Evolutionary conservation across 2,329 filamentous ascomycete species (phyloP).

Genomic region (Sphaceloma murrayae): DNA sequence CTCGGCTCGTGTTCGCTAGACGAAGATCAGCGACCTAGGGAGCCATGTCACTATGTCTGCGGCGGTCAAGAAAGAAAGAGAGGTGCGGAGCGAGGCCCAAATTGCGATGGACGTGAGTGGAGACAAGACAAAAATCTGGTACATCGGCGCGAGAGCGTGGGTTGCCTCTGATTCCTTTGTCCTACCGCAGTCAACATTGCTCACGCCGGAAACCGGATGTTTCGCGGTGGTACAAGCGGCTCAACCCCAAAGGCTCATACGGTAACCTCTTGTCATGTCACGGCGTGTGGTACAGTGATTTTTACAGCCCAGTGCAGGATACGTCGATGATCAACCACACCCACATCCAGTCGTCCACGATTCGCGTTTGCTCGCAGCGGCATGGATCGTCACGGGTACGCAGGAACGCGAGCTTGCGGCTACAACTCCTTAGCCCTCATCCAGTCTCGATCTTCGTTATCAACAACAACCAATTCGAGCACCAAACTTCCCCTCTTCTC

Average conservation of each 20-base stretch:
- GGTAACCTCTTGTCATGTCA: background rate
- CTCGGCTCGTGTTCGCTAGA: background rate
- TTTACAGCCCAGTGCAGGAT: background rate
- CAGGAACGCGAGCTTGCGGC: background rate
- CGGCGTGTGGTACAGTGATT: slow-evolving; percentile 1
- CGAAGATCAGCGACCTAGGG: slow-evolving; percentile 7
- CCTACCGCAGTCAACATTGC: background rate
- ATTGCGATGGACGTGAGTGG: slow-evolving; percentile 9
- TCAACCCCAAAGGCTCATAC: background rate
- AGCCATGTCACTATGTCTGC: slow-evolving; percentile 1
- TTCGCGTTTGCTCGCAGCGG: slow-evolving; percentile 5
- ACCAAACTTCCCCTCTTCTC: background rate
- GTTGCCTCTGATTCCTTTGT: background rate
- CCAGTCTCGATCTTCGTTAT: background rate
- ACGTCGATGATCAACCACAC: background rate
- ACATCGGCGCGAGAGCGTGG: too few species aligned
- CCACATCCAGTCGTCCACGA: slow-evolving; percentile 1
- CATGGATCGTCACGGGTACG: slow-evolving; percentile 1
- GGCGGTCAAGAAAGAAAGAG: background rate
- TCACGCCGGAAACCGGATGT: slow-evolving; percentile 1
- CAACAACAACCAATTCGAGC: too few species aligned
- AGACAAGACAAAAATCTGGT: background rate
- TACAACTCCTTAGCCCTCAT: background rate
- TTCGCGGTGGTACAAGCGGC: background rate
- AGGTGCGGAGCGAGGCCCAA: background rate